Evolutionary conservation across 179 eudicot species (phyloP), one percentile per base, ranked within the genome.

Genomic region (Vitellaria paradoxa): DNA sequence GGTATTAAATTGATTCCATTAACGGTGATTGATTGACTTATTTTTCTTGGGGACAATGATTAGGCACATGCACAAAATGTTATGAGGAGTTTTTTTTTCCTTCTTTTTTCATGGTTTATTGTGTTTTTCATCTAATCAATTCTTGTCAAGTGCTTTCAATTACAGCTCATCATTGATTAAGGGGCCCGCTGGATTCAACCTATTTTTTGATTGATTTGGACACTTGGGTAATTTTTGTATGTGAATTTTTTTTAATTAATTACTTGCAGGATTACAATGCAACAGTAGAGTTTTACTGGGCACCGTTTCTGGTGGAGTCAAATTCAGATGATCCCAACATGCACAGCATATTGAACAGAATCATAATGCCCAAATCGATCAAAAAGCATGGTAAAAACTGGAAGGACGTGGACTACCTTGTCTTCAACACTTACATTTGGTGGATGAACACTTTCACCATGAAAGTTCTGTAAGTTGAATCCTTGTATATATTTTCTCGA

Each of bases 371-470:
- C 10, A 86, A 78, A 73, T 93, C 98, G 7, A 93, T 93, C 70
- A 66, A 78, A 23, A 93, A 87, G 64, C 99, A 95, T 74, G 99
- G 89, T 52, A 80, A 76, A 1, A 83, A 93, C 55, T 95, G 99
- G 99, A 91, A 85, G 76, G 57, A 81, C 75, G 99, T 84, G 17
- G 99, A 95, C 74, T 93, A 83, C 67, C 90, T 95, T 26, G 72
- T 95, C 61, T 95, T 95, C 76, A 95, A 95, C 83, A 92, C 97
- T 2, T 95, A 95, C 81, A 93, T 95, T 73, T 96, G 99, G 99
- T 96, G 99, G 99, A 96, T 96, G 98, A 96, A 93, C 85, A 93
- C 99, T 30, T 73, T 76, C 67, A 13, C 82, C 40, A 93, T 95
- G 92, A 95, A 93, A 90, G 88, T 95, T 65, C 55, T 93, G 99